Evolutionary conservation across 2,329 filamentous ascomycete species (phyloP).

Genomic region (Colletotrichum sublineola): DNA sequence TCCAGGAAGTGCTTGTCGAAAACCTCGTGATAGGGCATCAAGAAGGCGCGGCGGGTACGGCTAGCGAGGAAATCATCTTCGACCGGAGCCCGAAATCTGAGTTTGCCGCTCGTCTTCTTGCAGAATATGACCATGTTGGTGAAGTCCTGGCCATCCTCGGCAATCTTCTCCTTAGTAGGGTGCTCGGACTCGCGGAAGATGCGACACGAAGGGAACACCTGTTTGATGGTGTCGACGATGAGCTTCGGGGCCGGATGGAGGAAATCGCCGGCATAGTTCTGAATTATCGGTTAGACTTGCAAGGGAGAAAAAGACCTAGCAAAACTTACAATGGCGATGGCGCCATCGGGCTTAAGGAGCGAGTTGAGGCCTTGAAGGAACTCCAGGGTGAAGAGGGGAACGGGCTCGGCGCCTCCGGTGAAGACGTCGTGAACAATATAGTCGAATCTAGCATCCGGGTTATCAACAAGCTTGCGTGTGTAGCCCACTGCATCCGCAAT

Average conservation of each 20-base stretch:
- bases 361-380: constrained; percentile 80
- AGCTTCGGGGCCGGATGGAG: constrained; percentile 80
- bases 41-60: constrained; percentile 75
- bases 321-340: constrained; percentile 85
- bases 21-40: constrained; percentile 81
- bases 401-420: constrained; percentile 93
- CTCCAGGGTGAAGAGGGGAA: constrained; percentile 86
- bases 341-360: constrained; percentile 82
- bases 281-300: constrained; percentile 40
- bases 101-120: constrained; percentile 68
- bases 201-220: constrained; percentile 89
- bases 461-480: constrained; percentile 61
- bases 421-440: constrained; percentile 99
- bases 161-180: constrained; percentile 61
- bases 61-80: constrained; percentile 79
- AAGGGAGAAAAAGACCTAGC: neutral
- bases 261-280: constrained; percentile 97
- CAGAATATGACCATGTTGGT: constrained; percentile 98
- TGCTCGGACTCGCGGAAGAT: constrained; percentile 85
- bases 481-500: constrained; percentile 87
- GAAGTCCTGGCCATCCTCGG: constrained; percentile 74
- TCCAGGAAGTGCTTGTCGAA: constrained; percentile 62
- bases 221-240: constrained; percentile 83
- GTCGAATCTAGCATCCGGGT: constrained; percentile 72
- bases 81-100: constrained; percentile 76